Percentiles rank a stretch among this genome's conserved stretches.
Conservation (phyloP, 352 stramenopile species). For the Blastocystis sp. region DNA sequence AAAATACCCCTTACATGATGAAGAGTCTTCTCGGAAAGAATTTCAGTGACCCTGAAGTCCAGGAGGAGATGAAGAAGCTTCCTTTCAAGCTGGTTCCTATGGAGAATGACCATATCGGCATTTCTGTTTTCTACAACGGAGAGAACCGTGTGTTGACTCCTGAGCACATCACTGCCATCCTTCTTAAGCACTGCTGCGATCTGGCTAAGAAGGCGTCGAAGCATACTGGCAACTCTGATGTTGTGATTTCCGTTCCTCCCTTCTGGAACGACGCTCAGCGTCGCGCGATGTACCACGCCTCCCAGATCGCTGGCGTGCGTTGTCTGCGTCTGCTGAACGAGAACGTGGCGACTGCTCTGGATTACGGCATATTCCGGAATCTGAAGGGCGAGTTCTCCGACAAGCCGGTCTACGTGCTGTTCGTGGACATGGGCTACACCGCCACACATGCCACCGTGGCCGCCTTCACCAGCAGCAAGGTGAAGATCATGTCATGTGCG, state of each 20-base stretch:
- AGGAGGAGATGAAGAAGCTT: constrained; percentile 83
- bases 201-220: constrained; percentile 86
- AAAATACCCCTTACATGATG: constrained; percentile 91
- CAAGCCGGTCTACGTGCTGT: constrained; percentile 91
- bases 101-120: constrained; percentile 76
- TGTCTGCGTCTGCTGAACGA: constrained; percentile 95
- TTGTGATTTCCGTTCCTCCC: constrained; percentile 74
- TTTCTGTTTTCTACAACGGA: constrained; percentile 86
- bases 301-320: constrained; percentile 87
- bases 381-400: constrained; percentile 86
- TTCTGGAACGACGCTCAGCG: constrained; percentile 96
- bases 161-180: constrained; percentile 90
- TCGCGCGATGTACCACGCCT: constrained; percentile 83
- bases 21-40: constrained; percentile 93
- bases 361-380: constrained; percentile 90
- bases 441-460: constrained; percentile 56
- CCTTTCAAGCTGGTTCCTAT: constrained; percentile 83
- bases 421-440: constrained; percentile 92
- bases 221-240: constrained; percentile 73
- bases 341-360: constrained; percentile 86
- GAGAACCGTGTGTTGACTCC: constrained; percentile 81
- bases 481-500: constrained; percentile 85
- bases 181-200: constrained; percentile 89
- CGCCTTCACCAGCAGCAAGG: constrained; percentile 73
- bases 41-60: constrained; percentile 87